Percentiles rank a stretch among this genome's conserved stretches.
Conservation (phyloP, 2,329 filamentous ascomycete species). For the Botryotinia globosa region DNA sequence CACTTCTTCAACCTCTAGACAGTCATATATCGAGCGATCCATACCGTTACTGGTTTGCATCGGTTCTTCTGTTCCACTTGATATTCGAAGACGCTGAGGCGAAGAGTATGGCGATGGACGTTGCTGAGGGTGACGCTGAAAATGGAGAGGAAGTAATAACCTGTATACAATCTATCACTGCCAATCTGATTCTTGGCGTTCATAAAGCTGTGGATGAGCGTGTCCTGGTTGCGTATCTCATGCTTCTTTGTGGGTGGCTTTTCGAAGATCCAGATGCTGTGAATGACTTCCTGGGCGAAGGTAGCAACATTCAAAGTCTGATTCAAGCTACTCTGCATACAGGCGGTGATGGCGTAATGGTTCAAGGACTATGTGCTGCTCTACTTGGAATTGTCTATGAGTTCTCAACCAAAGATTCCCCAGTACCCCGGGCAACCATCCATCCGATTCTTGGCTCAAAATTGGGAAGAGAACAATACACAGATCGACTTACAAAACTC, state of each 20-base stretch:
- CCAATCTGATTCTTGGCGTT: conserved; percentile 79
- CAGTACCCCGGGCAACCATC: conserved; percentile 76
- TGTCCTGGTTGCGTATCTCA: conserved; percentile 79
- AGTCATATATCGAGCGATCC: conserved; percentile 68
- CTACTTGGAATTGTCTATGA: conserved; percentile 89
- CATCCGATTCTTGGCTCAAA: conserved; percentile 74
- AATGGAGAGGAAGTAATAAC: conserved; percentile 94
- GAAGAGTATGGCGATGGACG: conserved; percentile 74
- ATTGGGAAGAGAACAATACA: conserved; percentile 82
- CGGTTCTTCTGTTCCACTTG: conserved; percentile 81
- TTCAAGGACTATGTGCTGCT: conserved; percentile 80
- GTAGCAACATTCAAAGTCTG: conserved; percentile 84
- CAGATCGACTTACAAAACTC: conserved; percentile 75
- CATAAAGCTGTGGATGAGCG: conserved; percentile 75
- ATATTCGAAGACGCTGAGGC: conserved; percentile 76
- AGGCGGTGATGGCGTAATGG: conserved; percentile 58
- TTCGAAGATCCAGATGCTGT: conserved; percentile 90
- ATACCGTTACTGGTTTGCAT: conserved; percentile 86
- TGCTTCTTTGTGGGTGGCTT: conserved; percentile 84
- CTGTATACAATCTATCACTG: conserved; percentile 82
- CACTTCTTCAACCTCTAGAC: conserved; percentile 67
- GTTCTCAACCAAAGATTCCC: conserved; percentile 96
- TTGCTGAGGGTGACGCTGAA: conserved; percentile 85
- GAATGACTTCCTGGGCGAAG: conserved; percentile 89
- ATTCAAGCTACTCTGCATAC: conserved; percentile 67